Evolutionary conservation across 371 early-diverging fungal genomes (phyloP), one percentile per base, ranked within the genome.

Genomic region (Mortierella sp.): DNA sequence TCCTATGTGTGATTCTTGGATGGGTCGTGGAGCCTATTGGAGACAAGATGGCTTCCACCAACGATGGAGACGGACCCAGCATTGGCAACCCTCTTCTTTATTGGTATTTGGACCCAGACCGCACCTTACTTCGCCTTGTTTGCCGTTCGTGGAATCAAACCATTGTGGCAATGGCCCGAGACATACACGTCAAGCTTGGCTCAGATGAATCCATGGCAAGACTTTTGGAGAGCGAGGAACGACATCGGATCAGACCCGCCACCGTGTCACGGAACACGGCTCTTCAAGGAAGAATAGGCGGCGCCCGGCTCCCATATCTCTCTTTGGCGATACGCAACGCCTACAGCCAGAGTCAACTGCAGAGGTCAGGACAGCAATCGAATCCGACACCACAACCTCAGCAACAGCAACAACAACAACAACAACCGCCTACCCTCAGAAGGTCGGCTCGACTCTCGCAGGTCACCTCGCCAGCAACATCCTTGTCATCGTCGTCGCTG

Each of bases 61-160:
- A 81, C 43, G 77, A 76, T 16, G 77, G 81, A 2, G 81, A 81
- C 24, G 77, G 77, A 5, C 74, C 61, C 13, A 70, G 46, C 34
- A 46, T 48, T 2, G 77, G 70, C 19, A 73, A 73, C 69, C 73
- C 77, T 8, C 69, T 77, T 5, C 31, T 43, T 21, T 77, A 53
- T 37, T 81, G 77, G 81, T 59, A 81, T 26, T 44, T 51, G 71
- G 73, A 81, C 59, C 73, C 37, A 1, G 57, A 69, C 28, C 73
- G 81, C 9, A 55, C 59, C 3, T 46, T 70, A 19, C 70, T 81
- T 6, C 77, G 77, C 26, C 71, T 77, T 16, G 77, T 81, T 4
- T 81, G 81, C 31, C 81, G 74, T 10, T 43, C 73, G 26, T 81
- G 81, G 81, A 81, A 77, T 37, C 54, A 76, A 19, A 73, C 73